Evolutionary conservation across 108 stramenopile species (phyloP).

Genomic region (Nitzschia inconspicua): DNA sequence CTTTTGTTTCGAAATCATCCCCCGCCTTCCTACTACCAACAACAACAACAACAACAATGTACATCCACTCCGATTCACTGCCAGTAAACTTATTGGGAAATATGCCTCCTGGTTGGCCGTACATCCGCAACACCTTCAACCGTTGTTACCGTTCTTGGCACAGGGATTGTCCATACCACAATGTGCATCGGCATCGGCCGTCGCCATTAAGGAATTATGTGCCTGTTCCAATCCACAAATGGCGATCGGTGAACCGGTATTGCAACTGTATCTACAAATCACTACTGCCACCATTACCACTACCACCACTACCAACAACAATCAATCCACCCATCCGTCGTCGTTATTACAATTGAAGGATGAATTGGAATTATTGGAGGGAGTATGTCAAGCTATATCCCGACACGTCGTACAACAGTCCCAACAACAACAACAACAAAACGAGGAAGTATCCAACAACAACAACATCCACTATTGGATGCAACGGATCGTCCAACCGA

Average conservation of each 20-base stretch:
- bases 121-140: conserved; percentile 70
- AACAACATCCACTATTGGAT: too few relatives aligned
- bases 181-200: conserved; percentile 75
- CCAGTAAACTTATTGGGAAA: conserved; percentile 77
- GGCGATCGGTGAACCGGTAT: conserved; percentile 72
- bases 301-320: background rate
- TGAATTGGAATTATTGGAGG: conserved; percentile 89
- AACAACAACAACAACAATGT: too few relatives aligned
- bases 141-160: conserved; percentile 78
- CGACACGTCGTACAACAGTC: conserved; percentile 36
- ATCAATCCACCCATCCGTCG: too few relatives aligned
- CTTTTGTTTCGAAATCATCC: conserved; percentile 68
- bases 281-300: conserved; percentile 35
- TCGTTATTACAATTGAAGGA: conserved; percentile 65
- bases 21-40: conserved; percentile 62
- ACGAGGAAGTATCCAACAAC: conserved; percentile 19
- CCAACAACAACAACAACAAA: too few relatives aligned
- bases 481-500: conserved; percentile 73
- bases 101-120: conserved; percentile 80
- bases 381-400: conserved; percentile 78
- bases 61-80: conserved; percentile 64
- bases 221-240: conserved; percentile 58
- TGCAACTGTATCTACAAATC: conserved; percentile 79
- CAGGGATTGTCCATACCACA: conserved; percentile 70
- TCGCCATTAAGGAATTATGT: conserved; percentile 86